Evolutionary conservation across 192 early-diverging fungal species (phyloP), one percentile per base, ranked within the genome.

Genomic region (Chytriomyces confervae): DNA sequence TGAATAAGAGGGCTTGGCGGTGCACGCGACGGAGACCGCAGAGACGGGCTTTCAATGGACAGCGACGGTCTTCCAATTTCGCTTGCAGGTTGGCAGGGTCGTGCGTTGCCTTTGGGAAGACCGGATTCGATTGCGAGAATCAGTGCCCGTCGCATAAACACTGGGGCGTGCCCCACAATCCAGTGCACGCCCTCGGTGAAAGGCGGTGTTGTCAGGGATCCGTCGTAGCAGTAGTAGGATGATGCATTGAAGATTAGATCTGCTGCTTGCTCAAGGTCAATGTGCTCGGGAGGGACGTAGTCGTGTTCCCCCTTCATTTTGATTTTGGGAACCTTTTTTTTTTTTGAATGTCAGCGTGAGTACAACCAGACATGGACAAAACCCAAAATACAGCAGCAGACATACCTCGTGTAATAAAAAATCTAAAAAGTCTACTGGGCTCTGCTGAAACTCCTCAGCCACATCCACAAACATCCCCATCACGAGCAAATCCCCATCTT

Each of bases 171-270:
- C 0, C 75, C 62, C 18, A 77, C 75, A 36, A 77, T 68, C 75
- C 75, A 77, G 18, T 66, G 50, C 75, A 77, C 75, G 6, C 75
- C 75, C n/a, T 77, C 75, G 47, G 61, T 77, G 13, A 45, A 57
- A 23, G 75, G 75, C 5, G 75, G 75, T 10, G 75, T 77, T 13
- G 75, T 77, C 75, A 77, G 44, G 13, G 46, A 50, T 13, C 75
- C 75, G 13, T 49, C 13, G 44, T 77, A 77, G 11, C 69, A 64
- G 49, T 77, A 77, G 50, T 66, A 77, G 1, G n/a, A 11, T n/a
- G 46, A 16, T 10, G 27, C 51, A 9, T 11, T 13, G 9, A 24
- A 46, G 24, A 77, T 69, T 10, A 77, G 7, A 10, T 23, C 27
- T 46, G 64, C 65, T 9, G 62, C 75, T 29, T 20, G 65, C 46